Evolutionary conservation across 108 stramenopile species (phyloP).

Genomic region (Cyclostephanos tholiformis): DNA sequence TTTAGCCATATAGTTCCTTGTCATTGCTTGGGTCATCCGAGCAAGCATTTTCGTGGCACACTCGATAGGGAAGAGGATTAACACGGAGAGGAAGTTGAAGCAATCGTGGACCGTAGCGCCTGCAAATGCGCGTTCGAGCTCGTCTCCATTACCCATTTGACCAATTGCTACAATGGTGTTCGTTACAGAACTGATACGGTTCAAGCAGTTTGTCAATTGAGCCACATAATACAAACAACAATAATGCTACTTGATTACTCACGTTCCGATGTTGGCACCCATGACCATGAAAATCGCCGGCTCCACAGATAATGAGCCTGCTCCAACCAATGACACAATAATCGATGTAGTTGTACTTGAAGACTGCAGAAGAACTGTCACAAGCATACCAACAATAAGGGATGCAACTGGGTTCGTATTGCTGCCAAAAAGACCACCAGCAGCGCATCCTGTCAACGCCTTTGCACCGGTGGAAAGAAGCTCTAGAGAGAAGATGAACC

Average conservation of each 20-base stretch:
- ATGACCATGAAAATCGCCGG: conserved; percentile 88
- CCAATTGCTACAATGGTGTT: conserved; percentile 87
- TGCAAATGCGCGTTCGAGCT: conserved; percentile 88
- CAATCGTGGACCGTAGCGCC: conserved; percentile 92
- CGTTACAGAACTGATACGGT: conserved; percentile 36
- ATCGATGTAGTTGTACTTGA: conserved; percentile 90
- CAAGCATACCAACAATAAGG: conserved; percentile 82
- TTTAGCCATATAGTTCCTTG: conserved; percentile 35
- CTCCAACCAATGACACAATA: conserved; percentile 81
- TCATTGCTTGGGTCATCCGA: conserved; percentile 67
- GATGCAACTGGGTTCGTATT: conserved; percentile 87
- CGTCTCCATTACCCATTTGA: conserved; percentile 83
- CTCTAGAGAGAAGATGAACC: conserved; percentile 85
- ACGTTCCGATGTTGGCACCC: conserved; percentile 92
- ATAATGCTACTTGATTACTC: conserved; percentile 35
- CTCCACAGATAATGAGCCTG: conserved; percentile 60
- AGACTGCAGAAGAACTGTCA: conserved; percentile 86
- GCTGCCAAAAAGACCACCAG: conserved; percentile 77
- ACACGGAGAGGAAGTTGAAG: conserved; percentile 89
- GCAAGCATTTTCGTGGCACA: conserved; percentile 61
- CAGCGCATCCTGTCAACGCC: conserved; percentile 81
- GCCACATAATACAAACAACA: neutral
- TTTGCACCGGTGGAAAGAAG: conserved; percentile 81
- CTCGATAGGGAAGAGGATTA: conserved; percentile 82
- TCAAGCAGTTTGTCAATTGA: neutral